Base-by-base conservation (phyloP, 2,329 filamentous ascomycete genomes). In the Chrysoporthe deuterocubensis region DNA sequence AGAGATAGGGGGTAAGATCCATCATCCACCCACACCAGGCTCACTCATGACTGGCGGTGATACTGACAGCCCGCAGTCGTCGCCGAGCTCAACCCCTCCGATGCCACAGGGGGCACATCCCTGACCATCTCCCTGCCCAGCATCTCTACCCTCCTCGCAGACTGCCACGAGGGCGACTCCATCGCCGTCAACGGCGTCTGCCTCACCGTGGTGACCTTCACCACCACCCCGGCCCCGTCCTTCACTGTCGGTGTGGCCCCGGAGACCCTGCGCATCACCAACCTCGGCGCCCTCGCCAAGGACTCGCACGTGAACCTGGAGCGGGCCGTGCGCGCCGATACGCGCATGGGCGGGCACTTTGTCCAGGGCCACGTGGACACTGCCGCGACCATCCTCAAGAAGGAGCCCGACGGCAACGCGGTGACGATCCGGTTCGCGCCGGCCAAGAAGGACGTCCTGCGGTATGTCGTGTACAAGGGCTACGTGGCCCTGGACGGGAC, bases 361-460 rank as follows among this genome's bases (percentile, higher is more conserved):
- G 95, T 98, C 43, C 96, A 99, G 81, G 96, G 96, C 52, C 96
- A 99, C 79, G 95, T 99, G 69, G 96, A 99, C 80, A 95, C 93
- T 13, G 89, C 91, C 50, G 96, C 95, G 0, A 87, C 86, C 56
- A 92, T 99, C 69, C 76, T 90, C 50, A 86, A 87, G 56, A 87
- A 92, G 46, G 89, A 86, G 21, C 89, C 90, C 3, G 96, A 99
- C 79, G 94, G 95, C 67, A 97, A 98, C 80, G 93, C 96, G 7
- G 79, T 97, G 70, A 96, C 93, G 0, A 92, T 98, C 78, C 88
- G 95, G 48, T 89, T 99, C 78, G 83, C 86, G 77, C 94, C 95
- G 5, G 84, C 85, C 69, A 88, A 92, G 71, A 83, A 80, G 62
- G 84, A 84, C 5, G 87, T 97, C 70, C 79, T 99, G 81, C 84